A percentile compares a stretch with the other conserved stretches of the same genome.
Conservation (phyloP, 805 yeast species). For the Kodamaea fukazawae region DNA sequence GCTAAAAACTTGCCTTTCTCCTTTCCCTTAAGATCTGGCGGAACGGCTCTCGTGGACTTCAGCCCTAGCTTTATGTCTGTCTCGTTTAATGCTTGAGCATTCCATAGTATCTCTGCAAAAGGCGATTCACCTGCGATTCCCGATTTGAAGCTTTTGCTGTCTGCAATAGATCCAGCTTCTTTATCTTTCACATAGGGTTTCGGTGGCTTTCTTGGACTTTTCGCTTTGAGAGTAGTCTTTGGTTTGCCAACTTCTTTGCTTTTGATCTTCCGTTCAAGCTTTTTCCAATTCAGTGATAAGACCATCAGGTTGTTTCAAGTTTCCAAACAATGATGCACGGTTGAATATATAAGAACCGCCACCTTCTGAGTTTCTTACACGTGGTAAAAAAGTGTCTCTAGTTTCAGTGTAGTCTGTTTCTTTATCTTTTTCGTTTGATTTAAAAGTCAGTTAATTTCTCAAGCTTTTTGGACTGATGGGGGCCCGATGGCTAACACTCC, state of each 20-base stretch:
- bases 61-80: neutral
- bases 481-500: too few relatives aligned
- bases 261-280: slow-evolving; percentile 13
- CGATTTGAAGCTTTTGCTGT: neutral
- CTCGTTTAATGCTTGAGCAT: slow-evolving; percentile 2
- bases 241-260: slow-evolving; percentile 1
- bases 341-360: too few relatives aligned
- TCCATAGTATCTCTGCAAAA: slow-evolving; percentile 8
- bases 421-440: too few relatives aligned
- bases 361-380: too few relatives aligned
- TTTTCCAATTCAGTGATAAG: slow-evolving; percentile 24
- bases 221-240: neutral
- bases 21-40: too few relatives aligned
- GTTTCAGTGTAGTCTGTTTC: too few relatives aligned
- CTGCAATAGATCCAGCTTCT: too few relatives aligned
- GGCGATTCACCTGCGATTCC: neutral
- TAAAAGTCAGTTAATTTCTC: too few relatives aligned
- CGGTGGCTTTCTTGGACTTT: neutral
- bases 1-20: slow-evolving; percentile 73
- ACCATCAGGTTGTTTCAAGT: slow-evolving; percentile 1
- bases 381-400: too few relatives aligned
- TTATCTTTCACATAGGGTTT: too few relatives aligned
- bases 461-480: too few relatives aligned
- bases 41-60: slow-evolving; percentile 3
- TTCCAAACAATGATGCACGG: too few relatives aligned